Percentiles rank a stretch among this genome's conserved stretches.
Evolutionary conservation across 2,329 filamentous ascomycete genomes (phyloP).

Genomic region (Ophiocordyceps sinensis): DNA sequence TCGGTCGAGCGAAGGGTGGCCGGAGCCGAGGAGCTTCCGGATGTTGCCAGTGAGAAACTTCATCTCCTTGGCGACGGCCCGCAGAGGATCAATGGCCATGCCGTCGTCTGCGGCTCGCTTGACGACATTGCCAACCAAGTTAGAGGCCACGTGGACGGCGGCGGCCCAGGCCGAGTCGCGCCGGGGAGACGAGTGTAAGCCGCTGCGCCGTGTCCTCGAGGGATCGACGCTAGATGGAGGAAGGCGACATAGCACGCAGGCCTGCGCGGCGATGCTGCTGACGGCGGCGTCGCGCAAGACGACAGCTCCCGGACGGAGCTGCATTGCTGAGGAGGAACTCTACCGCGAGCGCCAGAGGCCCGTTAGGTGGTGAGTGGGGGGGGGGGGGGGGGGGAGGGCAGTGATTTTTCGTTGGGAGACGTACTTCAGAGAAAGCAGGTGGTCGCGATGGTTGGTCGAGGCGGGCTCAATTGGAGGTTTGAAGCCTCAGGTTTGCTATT

Average conservation of each 20-base stretch:
- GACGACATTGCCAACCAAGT: conserved; percentile 55
- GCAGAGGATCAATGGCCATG: conserved; percentile 73
- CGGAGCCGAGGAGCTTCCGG: conserved; percentile 79
- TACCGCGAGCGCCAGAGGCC: background rate
- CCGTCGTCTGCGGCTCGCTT: conserved; percentile 46
- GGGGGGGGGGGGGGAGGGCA: background rate
- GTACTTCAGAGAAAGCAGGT: background rate
- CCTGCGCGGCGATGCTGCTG: conserved; percentile 12
- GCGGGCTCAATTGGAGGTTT: background rate
- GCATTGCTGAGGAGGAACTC: conserved; percentile 24
- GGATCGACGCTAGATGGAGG: conserved; percentile 13
- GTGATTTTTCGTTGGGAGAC: background rate
- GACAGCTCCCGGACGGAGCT: conserved; percentile 38
- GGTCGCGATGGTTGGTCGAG: background rate
- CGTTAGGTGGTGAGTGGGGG: background rate
- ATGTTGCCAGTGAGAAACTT: conserved; percentile 92
- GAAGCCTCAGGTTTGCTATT: conserved; percentile 2
- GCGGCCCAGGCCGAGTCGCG: conserved; percentile 58
- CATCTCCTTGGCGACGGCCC: conserved; percentile 90
- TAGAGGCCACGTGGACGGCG: conserved; percentile 55
- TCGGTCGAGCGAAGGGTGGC: conserved; percentile 85
- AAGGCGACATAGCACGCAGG: conserved; percentile 17
- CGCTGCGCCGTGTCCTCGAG: conserved; percentile 15
- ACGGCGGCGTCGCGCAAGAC: conserved; percentile 27
- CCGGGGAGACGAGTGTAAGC: conserved; percentile 28